Conservation (phyloP, 139 green algal genomes). For the Diplosphaera chodatii region DNA sequence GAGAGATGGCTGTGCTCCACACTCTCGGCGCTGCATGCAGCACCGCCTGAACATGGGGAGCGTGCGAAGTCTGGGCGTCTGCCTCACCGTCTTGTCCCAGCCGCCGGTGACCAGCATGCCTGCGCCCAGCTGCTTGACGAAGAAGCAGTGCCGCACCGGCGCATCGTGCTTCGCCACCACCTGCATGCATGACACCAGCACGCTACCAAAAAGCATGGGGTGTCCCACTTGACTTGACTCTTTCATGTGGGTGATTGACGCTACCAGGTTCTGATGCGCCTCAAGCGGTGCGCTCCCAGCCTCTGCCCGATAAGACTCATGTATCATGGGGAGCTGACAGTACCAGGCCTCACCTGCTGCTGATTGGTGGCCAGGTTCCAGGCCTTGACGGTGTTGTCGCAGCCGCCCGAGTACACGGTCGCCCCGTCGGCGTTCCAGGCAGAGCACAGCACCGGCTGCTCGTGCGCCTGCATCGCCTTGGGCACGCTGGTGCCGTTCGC, state of each 20-base stretch:
- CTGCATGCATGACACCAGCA: constrained; percentile 11
- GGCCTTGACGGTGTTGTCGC: constrained; percentile 88
- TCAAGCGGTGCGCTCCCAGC: too few species aligned
- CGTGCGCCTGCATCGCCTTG: constrained; percentile 72
- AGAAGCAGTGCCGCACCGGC: constrained; percentile 68
- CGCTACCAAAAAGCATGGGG: too few species aligned
- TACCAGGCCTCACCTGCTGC: constrained; percentile 31
- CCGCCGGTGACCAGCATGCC: constrained; percentile 65
- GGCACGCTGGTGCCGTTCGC: constrained; percentile 57
- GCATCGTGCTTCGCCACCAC: constrained; percentile 82
- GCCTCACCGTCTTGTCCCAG: constrained; percentile 68
- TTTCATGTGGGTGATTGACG: too few species aligned
- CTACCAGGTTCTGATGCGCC: too few species aligned
- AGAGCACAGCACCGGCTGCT: constrained; percentile 81
- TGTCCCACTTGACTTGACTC: too few species aligned
- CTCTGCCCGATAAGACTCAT: too few species aligned
- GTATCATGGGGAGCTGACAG: too few species aligned
- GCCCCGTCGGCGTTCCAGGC: constrained; percentile 81
- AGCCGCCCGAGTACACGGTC: constrained; percentile 71
- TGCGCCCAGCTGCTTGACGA: constrained; percentile 65
- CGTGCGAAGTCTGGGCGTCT: too few species aligned
- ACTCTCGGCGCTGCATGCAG: too few species aligned
- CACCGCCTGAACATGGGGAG: too few species aligned
- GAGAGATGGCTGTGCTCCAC: too few species aligned
- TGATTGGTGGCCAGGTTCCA: constrained; percentile 89